Evolutionary conservation across 305 asterid genomes (phyloP).

Genomic region (Solanum hybrid): DNA sequence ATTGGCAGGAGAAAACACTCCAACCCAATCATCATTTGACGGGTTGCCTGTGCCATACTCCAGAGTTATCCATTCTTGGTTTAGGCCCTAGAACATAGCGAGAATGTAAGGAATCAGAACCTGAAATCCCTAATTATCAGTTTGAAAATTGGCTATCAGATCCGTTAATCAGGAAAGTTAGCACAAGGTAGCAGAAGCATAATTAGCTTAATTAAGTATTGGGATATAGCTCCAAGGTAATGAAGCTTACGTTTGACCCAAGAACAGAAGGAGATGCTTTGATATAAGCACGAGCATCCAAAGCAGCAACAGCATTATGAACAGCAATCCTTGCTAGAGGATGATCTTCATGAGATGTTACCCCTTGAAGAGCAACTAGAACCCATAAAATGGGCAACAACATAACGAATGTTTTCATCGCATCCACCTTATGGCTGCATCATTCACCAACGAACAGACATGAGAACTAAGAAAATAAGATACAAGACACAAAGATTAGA

Average conservation of each 20-base stretch:
- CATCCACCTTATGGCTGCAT: slow-evolving; percentile 1
- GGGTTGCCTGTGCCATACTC: slow-evolving; percentile 44
- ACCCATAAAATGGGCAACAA: slow-evolving; percentile 41
- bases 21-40: slow-evolving; percentile 67
- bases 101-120: background rate
- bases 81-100: slow-evolving; percentile 28
- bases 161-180: background rate
- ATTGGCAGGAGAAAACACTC: slow-evolving; percentile 85
- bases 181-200: background rate
- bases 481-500: background rate
- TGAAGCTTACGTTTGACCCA: slow-evolving; percentile 48
- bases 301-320: slow-evolving; percentile 44
- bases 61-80: slow-evolving; percentile 57
- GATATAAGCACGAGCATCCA: slow-evolving; percentile 42
- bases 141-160: background rate
- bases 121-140: background rate
- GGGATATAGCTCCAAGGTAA: background rate
- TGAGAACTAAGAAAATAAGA: background rate
- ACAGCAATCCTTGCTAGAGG: slow-evolving; percentile 55
- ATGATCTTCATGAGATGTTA: slow-evolving; percentile 56
- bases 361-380: slow-evolving; percentile 31
- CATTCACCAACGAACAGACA: background rate
- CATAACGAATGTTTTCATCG: slow-evolving; percentile 28
- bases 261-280: slow-evolving; percentile 71
- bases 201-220: background rate